Evolutionary conservation across 2,329 filamentous ascomycete genomes (phyloP), one percentile per base, ranked within the genome.

Genomic region (Fusarium abutilonis): DNA sequence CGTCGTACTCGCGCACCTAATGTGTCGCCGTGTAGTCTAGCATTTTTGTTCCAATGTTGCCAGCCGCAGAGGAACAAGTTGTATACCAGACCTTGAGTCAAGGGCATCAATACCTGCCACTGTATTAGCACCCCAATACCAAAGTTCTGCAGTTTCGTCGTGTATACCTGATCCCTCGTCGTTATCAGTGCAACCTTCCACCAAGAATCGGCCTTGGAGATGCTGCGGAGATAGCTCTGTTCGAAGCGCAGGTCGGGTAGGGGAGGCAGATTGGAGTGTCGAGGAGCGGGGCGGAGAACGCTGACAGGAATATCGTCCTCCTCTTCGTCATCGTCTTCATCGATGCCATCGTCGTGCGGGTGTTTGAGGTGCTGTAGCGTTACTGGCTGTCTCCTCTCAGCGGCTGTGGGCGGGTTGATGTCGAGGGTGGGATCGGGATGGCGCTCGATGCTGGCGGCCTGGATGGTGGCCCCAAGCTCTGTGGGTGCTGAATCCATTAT

Each of bases 191-290:
- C 83, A 29, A 99, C 86, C 74, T 87, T 86, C 80, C 90, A 89
- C 87, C 89, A 93, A 21, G 86, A 88, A 66, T 95, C 86, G 32
- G 93, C 92, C 52, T 86, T 83, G 64, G 89, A 86, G 68, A 99
- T 90, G 78, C 93, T 96, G 70, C 91, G 89, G 52, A 99, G 84
- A 76, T 99, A 99, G 82, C 93, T 97, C 83, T 99, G 95, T 79
- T 99, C 95, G 78, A 98, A 98, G 39, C 95, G 87, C 66, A 99
- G 81, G 78, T 99, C 95, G 4, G 93, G 93, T 72, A 97, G 84
- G 9, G 87, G 85, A 28, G 84, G 85, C 51, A 88, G 79, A 36
- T 78, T 75, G 32, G 77, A 75, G 42, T 72, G 71, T 43, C 79
- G 81, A 47, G 79, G 79, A 52, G 81, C 76, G 42, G 86, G 81